phyloP scores from a whole-genome alignment of 805 yeast species.

The Candida succiphila region DNA sequence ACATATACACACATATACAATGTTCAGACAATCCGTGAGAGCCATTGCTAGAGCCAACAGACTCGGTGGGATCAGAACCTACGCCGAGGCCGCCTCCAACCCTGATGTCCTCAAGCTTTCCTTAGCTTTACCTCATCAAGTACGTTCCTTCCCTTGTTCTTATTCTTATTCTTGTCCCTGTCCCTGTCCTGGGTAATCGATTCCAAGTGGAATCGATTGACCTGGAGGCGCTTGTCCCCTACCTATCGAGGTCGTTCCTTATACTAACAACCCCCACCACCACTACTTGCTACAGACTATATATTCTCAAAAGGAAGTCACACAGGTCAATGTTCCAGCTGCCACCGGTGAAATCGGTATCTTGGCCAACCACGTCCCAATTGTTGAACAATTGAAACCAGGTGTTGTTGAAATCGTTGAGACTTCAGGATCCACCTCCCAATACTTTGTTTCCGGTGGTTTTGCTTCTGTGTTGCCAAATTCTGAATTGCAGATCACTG shows the following conservation, averaged over 20 bases:
- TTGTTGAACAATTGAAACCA: constrained; percentile 91
- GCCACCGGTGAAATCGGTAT: constrained; percentile 95
- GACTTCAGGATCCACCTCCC: constrained; percentile 57
- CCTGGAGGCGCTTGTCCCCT: background rate
- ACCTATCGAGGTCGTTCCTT: background rate
- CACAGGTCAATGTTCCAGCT: constrained; percentile 93
- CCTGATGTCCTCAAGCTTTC: constrained; percentile 76
- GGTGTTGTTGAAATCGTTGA: constrained; percentile 91
- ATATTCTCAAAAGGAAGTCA: constrained; percentile 23
- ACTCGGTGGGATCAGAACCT: constrained; percentile 61
- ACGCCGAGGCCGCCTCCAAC: constrained; percentile 65
- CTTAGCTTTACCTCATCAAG: constrained; percentile 82
- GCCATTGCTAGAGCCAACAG: constrained; percentile 49
- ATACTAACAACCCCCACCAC: background rate
- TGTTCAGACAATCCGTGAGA: constrained; percentile 60
- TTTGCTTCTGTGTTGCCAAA: constrained; percentile 95
- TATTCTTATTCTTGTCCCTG: too few species aligned
- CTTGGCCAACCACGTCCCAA: constrained; percentile 95
- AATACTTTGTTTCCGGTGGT: constrained; percentile 92
- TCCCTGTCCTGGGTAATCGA: background rate
- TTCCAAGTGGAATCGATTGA: too few species aligned
- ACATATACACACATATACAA: too few species aligned
- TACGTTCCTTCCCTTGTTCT: too few species aligned
- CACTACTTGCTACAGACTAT: constrained; percentile 4
- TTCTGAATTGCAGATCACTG: constrained; percentile 80